phyloP scores from a whole-genome alignment of 257 asterid species.

The Cynanchum wilfordii region DNA sequence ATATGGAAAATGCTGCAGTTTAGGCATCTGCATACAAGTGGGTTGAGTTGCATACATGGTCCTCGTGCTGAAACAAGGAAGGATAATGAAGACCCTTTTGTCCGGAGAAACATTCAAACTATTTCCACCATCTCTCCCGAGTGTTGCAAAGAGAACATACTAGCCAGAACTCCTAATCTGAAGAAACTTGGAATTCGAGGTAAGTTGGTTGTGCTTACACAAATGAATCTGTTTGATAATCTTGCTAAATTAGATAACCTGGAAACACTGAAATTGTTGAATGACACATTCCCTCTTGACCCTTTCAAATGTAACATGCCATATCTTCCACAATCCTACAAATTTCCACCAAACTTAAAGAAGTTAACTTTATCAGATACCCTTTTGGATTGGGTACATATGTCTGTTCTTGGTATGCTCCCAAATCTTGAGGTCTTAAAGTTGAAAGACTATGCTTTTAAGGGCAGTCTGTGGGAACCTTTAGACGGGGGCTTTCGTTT shows the following conservation, averaged over 20 bases:
- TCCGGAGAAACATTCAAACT: conserved; percentile 31
- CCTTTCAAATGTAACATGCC: conserved; percentile 28
- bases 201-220: conserved; percentile 22
- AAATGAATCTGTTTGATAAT: conserved; percentile 21
- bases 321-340: conserved; percentile 31
- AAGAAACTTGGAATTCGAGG: conserved; percentile 38
- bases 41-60: conserved; percentile 27
- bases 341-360: conserved; percentile 41
- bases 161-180: conserved; percentile 35
- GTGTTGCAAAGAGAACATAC: conserved; percentile 35
- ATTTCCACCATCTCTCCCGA: conserved; percentile 32
- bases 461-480: conserved; percentile 37
- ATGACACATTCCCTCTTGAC: conserved; percentile 30
- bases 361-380: conserved; percentile 40
- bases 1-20: conserved; percentile 40
- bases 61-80: conserved; percentile 33
- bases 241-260: conserved; percentile 34
- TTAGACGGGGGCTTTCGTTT: conserved; percentile 35
- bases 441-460: conserved; percentile 34
- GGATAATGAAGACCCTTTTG: conserved; percentile 35
- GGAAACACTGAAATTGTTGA: conserved; percentile 34
- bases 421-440: conserved; percentile 42
- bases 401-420: conserved; percentile 33
- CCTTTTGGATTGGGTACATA: conserved; percentile 32
- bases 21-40: conserved; percentile 36